A percentile compares a stretch with the other conserved stretches of the same genome.
These are phyloP conservation scores for Penicillium bovifimosum DNA, from an alignment of 495 filamentous ascomycete species.

Conservation along the genomic window DNA sequence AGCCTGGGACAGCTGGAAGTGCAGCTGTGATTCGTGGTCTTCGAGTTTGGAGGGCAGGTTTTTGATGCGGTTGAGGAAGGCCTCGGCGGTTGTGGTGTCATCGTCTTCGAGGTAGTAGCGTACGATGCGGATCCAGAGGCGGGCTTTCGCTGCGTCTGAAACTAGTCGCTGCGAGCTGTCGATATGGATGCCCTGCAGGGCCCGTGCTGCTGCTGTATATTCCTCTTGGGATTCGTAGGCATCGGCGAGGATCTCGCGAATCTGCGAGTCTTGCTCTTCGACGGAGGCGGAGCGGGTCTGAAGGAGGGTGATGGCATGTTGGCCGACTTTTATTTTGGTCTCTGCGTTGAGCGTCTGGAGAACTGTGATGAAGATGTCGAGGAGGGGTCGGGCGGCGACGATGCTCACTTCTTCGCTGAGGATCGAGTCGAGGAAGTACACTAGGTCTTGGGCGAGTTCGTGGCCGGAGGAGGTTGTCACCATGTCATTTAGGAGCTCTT, in stretches of 20 bases:
- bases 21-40: conserved; percentile 66
- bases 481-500: conserved; percentile 59
- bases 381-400: conserved; percentile 65
- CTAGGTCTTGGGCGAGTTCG: conserved; percentile 58
- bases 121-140: conserved; percentile 89
- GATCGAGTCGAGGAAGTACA: conserved; percentile 61
- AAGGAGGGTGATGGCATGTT: conserved; percentile 60
- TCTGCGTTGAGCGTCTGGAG: conserved; percentile 54
- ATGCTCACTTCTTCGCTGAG: conserved; percentile 66
- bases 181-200: conserved; percentile 77
- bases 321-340: conserved; percentile 63
- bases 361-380: conserved; percentile 58
- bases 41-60: conserved; percentile 75
- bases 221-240: conserved; percentile 81
- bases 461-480: conserved; percentile 48
- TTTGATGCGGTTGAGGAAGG: conserved; percentile 87
- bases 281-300: conserved; percentile 63
- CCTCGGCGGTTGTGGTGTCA: conserved; percentile 78
- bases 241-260: conserved; percentile 76
- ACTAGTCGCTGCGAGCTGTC: conserved; percentile 82
- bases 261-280: conserved; percentile 75
- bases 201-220: conserved; percentile 67
- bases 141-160: conserved; percentile 68
- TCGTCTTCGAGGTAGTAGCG: conserved; percentile 92
- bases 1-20: conserved; percentile 86